Percentiles rank a stretch among this genome's conserved stretches.
These are phyloP conservation scores for Lanmaoa rubissima DNA, from an alignment of 768 basidiomycete species.

Conservation along the genomic window DNA sequence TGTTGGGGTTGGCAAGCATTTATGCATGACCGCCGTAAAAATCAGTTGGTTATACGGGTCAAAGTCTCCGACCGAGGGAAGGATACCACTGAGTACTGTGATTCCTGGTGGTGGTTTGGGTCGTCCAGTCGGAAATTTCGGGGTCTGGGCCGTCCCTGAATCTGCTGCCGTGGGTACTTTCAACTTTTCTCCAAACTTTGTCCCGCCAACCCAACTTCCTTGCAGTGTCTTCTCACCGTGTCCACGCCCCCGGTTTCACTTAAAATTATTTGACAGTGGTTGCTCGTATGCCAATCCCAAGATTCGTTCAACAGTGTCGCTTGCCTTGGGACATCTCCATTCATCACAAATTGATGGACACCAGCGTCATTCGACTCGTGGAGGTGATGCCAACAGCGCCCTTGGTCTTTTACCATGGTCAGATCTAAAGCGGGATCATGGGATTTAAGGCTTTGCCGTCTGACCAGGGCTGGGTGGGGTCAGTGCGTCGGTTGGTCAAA, in stretches of 20 bases:
- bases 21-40: background rate
- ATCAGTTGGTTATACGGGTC: conserved; percentile 1
- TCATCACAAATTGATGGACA: background rate
- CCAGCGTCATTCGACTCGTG: background rate
- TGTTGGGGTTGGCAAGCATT: background rate
- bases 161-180: background rate
- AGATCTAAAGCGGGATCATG: background rate
- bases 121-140: too few relatives aligned
- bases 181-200: background rate
- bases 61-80: background rate
- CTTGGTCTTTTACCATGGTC: background rate
- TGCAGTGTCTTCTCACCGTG: background rate
- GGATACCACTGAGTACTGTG: background rate
- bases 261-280: background rate
- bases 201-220: background rate
- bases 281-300: background rate
- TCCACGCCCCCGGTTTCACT: background rate
- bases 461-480: background rate
- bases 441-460: background rate
- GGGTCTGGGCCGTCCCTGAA: too few relatives aligned
- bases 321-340: background rate
- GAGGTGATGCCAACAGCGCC: background rate
- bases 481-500: background rate
- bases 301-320: background rate
- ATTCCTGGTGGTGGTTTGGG: background rate